Base-by-base conservation (phyloP, 164 flowering plant species). In the Stephania japonica region DNA sequence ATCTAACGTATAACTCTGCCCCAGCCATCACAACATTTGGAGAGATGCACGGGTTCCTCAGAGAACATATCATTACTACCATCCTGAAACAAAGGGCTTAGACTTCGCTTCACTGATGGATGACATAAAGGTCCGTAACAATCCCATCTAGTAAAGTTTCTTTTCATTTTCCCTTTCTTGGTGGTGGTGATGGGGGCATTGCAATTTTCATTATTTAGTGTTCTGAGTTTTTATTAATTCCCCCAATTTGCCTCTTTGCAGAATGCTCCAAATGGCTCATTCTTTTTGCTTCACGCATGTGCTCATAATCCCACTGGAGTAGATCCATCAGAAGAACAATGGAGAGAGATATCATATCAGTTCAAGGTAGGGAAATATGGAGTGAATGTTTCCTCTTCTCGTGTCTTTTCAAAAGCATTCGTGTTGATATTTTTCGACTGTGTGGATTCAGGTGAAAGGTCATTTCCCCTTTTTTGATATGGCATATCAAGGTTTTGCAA, bases 261-360 rank as follows among this genome's bases (percentile, higher is more conserved):
- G 99, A 90, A 90, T 89, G 98, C 99, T 73, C 99, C 99, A 73
- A 86, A 82, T 78, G 98, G 99, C 1, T 91, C 99, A 10, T 87
- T 95, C 85, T 90, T 94, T 82, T 83, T 95, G 76, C 93, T 95
- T 70, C 99, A 95, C 82, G 99, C 99, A 9, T 95, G 98, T 84
- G 99, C 99, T 77, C 99, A 95, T 76, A 95, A 95, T 82, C 99
- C 99, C 72, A 95, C 99, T 75, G 99, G 99, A 73, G 99, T 95
- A 43, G 99, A 95, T 83, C 99, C 99, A 71, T 64, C 98, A 53
- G 96, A 86, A 77, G 94, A 90, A 75, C 97, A 95, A 70, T 95
- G 99, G 99, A 88, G 78, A 74, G 96, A 93, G 82, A 95, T 95
- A 72, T 95, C 98, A 11, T 67, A 87, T 76, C 92, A 83, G 78